Conservation (phyloP, 1,139 yeast genomes). For the Scheffersomyces insectosa region DNA sequence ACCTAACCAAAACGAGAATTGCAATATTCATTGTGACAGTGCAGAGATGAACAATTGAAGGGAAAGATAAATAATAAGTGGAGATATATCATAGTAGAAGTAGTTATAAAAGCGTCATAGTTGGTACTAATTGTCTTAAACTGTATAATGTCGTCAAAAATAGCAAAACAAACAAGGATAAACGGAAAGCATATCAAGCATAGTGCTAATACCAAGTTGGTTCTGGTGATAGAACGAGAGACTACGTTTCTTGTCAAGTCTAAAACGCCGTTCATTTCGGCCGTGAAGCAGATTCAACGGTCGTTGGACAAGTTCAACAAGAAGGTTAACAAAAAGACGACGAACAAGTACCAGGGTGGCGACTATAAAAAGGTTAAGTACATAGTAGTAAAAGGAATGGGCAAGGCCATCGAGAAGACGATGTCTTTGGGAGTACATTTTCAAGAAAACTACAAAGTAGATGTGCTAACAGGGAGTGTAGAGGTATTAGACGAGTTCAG, state of each 20-base stretch:
- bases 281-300: conserved; percentile 56
- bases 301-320: conserved; percentile 41
- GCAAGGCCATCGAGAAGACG: conserved; percentile 59
- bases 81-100: too few species aligned
- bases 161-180: neutral
- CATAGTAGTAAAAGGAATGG: conserved; percentile 67
- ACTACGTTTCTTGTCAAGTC: conserved; percentile 57
- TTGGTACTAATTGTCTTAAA: neutral
- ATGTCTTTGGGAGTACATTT: conserved; percentile 54
- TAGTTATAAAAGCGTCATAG: too few species aligned
- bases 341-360: conserved; percentile 37
- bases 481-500: conserved; percentile 64
- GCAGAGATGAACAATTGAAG: too few species aligned
- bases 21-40: too few species aligned
- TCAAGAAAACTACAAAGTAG: conserved; percentile 50
- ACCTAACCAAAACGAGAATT: too few species aligned
- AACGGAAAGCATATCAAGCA: conserved; percentile 43
- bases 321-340: conserved; percentile 19
- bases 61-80: too few species aligned
- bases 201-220: conserved; percentile 36
- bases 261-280: conserved; percentile 62
- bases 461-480: conserved; percentile 56
- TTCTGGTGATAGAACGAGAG: conserved; percentile 37
- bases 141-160: neutral
- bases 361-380: conserved; percentile 40